phyloP scores from a whole-genome alignment of 805 yeast species.

The Millerozyma acaciae region DNA sequence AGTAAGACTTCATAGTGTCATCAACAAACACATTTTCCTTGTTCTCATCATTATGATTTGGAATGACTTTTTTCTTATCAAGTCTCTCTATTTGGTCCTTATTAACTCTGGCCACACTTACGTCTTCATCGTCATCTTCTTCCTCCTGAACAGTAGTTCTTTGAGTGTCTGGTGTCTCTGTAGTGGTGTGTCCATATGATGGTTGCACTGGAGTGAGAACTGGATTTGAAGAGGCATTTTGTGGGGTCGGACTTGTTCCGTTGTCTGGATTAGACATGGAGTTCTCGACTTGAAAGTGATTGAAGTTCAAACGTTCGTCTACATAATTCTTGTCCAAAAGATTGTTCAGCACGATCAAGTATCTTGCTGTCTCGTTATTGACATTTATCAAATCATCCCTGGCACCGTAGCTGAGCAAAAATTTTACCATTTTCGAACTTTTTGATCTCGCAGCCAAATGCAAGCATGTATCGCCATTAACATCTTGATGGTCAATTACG shows the following conservation, averaged over 20 bases:
- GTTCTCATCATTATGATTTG: conserved; percentile 28
- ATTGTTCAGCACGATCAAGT: conserved; percentile 39
- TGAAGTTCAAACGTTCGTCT: conserved; percentile 3
- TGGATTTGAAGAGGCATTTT: conserved; percentile 1
- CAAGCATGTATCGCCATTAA: conserved; percentile 78
- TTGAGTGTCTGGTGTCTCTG: conserved; percentile 45
- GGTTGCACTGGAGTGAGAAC: conserved; percentile 27
- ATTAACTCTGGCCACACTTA: conserved; percentile 26
- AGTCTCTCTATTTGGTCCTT: conserved; percentile 30
- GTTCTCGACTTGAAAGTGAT: conserved; percentile 5
- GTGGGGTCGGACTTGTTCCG: conserved; percentile 6
- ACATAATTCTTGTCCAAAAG: conserved; percentile 11
- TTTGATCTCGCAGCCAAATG: conserved; percentile 75
- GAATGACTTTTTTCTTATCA: conserved; percentile 10
- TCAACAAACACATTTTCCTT: conserved; percentile 47
- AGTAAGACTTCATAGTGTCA: conserved; percentile 22
- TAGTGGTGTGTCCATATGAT: conserved; percentile 7
- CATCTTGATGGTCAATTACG: conserved; percentile 73
- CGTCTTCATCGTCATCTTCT: conserved; percentile 32
- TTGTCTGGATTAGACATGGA: not conserved
- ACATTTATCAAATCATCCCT: conserved; percentile 46
- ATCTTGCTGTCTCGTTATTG: conserved; percentile 41
- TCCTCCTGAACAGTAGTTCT: conserved; percentile 43
- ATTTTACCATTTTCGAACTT: conserved; percentile 67
- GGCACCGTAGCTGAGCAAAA: conserved; percentile 83